Percentiles rank a stretch among this genome's conserved stretches.
phyloP scores from a whole-genome alignment of 192 early-diverging fungal species.

The Coemansia sp. region DNA sequence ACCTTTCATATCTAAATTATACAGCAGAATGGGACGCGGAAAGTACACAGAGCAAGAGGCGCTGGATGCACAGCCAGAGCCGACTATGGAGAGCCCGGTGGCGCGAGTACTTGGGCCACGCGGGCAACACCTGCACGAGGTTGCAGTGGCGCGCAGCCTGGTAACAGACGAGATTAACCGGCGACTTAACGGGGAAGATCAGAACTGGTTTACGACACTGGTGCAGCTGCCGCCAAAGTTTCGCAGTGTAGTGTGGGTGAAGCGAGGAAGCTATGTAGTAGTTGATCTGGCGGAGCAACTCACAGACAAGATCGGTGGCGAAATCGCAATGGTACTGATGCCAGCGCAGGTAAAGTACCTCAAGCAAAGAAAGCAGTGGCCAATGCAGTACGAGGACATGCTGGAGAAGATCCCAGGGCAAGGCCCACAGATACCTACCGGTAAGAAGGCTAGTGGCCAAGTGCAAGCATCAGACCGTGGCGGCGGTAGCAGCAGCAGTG shows the following conservation, averaged over 20 bases:
- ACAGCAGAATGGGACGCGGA: slow-evolving; percentile 40
- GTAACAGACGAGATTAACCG: slow-evolving; percentile 31
- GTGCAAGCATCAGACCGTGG: background rate
- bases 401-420: slow-evolving; percentile 21
- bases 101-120: slow-evolving; percentile 66
- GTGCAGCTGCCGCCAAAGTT: slow-evolving; percentile 76
- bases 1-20: background rate
- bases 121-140: slow-evolving; percentile 75
- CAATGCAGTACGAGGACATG: slow-evolving; percentile 28
- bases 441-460: background rate
- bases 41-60: slow-evolving; percentile 52
- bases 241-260: slow-evolving; percentile 82
- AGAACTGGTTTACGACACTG: slow-evolving; percentile 57
- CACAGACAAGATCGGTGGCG: slow-evolving; percentile 73
- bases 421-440: background rate
- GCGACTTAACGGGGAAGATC: slow-evolving; percentile 47
- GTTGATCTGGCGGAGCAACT: slow-evolving; percentile 62
- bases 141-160: slow-evolving; percentile 54
- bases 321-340: slow-evolving; percentile 75
- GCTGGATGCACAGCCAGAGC: slow-evolving; percentile 37
- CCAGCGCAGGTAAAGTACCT: slow-evolving; percentile 73
- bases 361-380: slow-evolving; percentile 47
- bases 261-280: slow-evolving; percentile 67
- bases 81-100: slow-evolving; percentile 43
- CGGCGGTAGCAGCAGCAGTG: background rate